Base-by-base conservation (phyloP, 192 early-diverging fungal species). In the Mycoemilia scoparia region DNA sequence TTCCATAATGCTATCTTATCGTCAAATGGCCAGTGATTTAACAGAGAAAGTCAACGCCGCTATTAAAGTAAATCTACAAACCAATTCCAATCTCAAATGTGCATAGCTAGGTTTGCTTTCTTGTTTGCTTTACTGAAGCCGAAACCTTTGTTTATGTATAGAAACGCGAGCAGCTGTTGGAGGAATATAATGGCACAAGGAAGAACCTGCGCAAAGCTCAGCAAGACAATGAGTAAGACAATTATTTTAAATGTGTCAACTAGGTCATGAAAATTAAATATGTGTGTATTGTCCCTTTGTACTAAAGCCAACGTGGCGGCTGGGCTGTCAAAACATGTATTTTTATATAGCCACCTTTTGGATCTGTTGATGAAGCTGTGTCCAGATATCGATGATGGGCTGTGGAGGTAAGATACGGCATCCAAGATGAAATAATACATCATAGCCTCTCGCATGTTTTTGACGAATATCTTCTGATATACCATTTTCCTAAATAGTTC, bases 221-320 rank as follows among this genome's bases (percentile, higher is more conserved):
- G 29, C 43, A 46, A 21, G 57, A 60, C 29, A 60, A 60, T 41
- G 44, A 53, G 51, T 54, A 60, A 60, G 57, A 14, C 21, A 11
- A 9, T 24, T 14, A 13, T 15, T 8, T 5, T n/a, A 21, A 5
- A n/a, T 26, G 30, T 17, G 7, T 22, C 7, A 11, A 17, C 20
- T 13, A 15, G n/a, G 31, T 15, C 11, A 15, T 4, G 21, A 4
- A 11, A 10, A 7, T 24, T 18, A 5, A 14, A 14, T 35, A 29
- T 5, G 32, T 34, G 12, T 4, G 11, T 16, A 9, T 21, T 38
- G 7, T 12, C 15, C 2, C 6, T 17, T 24, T 34, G 24, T 6
- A 18, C 20, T 29, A n/a, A n/a, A n/a, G n/a, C n/a, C n/a, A n/a
- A n/a, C n/a, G n/a, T n/a, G n/a, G n/a, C n/a, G n/a, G n/a, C n/a